These are phyloP conservation scores for Neurospora cerealis DNA, from an alignment of 495 filamentous ascomycete genomes.

Conservation along the genomic window DNA sequence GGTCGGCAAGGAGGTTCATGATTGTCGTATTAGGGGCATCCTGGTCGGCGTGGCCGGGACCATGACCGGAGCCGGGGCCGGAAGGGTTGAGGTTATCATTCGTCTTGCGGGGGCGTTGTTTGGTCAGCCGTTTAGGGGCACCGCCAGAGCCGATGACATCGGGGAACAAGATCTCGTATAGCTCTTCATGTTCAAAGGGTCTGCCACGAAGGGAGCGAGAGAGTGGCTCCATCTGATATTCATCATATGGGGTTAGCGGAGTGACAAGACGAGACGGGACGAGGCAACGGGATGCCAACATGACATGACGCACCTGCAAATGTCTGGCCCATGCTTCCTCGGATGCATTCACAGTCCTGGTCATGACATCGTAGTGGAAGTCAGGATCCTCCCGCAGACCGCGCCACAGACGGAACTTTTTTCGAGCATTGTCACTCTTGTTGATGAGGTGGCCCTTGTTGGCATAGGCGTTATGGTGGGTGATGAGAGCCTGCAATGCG, in stretches of 20 bases:
- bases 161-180: conserved; percentile 40
- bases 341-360: conserved; percentile 33
- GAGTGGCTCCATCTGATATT: conserved; percentile 33
- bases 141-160: conserved; percentile 42
- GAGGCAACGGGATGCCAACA: not conserved
- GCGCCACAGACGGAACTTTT: conserved; percentile 45
- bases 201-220: conserved; percentile 36
- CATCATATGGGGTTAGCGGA: not conserved
- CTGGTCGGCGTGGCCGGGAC: conserved; percentile 12
- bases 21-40: conserved; percentile 23
- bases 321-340: conserved; percentile 41
- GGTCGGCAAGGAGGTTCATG: conserved; percentile 23
- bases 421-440: conserved; percentile 44
- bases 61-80: not conserved
- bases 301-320: conserved; percentile 27
- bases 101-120: conserved; percentile 26
- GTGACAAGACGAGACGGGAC: not conserved
- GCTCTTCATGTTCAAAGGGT: conserved; percentile 42
- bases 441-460: conserved; percentile 43
- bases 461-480: conserved; percentile 36
- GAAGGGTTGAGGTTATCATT: conserved; percentile 17
- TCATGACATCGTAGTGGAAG: conserved; percentile 34
- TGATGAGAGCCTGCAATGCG: conserved; percentile 33
- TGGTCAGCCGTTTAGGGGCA: conserved; percentile 40
- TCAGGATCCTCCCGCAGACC: conserved; percentile 39